A percentile compares a stretch with the other conserved stretches of the same genome.
phyloP scores from a whole-genome alignment of 805 yeast genomes.

The Candida oleophila region DNA sequence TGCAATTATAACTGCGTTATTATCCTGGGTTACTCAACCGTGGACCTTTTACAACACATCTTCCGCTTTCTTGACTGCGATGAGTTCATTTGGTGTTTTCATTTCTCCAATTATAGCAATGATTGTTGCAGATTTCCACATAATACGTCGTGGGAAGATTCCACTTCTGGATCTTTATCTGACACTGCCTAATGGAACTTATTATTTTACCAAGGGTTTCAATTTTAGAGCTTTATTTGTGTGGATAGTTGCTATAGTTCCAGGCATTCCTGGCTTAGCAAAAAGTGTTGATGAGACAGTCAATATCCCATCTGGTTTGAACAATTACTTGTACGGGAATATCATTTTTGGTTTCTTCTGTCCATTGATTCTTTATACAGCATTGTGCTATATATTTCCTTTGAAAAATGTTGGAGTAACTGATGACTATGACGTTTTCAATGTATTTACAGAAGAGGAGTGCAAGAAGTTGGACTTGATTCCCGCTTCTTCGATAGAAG shows the following conservation, averaged over 20 bases:
- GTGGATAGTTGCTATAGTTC: conserved; percentile 7
- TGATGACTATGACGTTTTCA: conserved; percentile 4
- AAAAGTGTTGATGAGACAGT: not conserved
- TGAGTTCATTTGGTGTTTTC: conserved; percentile 36
- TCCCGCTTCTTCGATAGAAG: too few relatives aligned
- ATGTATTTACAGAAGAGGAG: conserved; percentile 1
- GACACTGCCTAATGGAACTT: conserved; percentile 26
- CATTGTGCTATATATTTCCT: conserved; percentile 7
- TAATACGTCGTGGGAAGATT: conserved; percentile 34
- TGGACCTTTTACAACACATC: conserved; percentile 39
- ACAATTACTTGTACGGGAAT: conserved; percentile 8
- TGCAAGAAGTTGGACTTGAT: too few relatives aligned
- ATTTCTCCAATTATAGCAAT: conserved; percentile 37
- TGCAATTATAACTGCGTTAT: conserved; percentile 24
- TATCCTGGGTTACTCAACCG: conserved; percentile 37
- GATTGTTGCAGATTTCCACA: conserved; percentile 28
- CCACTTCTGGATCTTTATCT: conserved; percentile 41
- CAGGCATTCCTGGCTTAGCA: conserved; percentile 7
- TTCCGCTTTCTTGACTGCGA: conserved; percentile 29
- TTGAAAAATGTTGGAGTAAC: conserved; percentile 1
- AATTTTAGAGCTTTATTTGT: conserved; percentile 39
- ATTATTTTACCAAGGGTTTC: conserved; percentile 41
- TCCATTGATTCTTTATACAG: conserved; percentile 7
- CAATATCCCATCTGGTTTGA: conserved; percentile 3
- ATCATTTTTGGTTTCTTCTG: conserved; percentile 3